These are phyloP conservation scores for Tuber umbilicatum DNA, from an alignment of 495 filamentous ascomycete genomes.

Conservation along the genomic window DNA sequence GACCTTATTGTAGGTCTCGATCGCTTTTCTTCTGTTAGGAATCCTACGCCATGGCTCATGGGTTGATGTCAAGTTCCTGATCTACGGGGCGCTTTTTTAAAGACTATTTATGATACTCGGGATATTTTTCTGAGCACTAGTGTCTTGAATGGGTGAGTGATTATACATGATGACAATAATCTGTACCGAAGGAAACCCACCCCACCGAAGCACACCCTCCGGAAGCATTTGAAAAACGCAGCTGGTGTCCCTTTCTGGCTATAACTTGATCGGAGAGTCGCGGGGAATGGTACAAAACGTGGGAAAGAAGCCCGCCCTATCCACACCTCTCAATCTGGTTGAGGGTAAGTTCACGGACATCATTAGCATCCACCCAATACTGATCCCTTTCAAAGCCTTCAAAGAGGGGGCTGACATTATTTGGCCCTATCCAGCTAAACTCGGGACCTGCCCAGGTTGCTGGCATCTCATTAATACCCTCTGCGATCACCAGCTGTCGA, in stretches of 20 bases:
- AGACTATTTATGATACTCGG: too few species aligned
- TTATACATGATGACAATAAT: not conserved
- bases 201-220: not conserved
- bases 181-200: not conserved
- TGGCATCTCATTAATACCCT: too few species aligned
- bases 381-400: too few species aligned
- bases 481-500: too few species aligned
- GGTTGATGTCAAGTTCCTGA: not conserved
- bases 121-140: not conserved
- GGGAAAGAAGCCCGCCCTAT: not conserved
- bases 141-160: not conserved
- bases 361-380: too few species aligned
- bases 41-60: not conserved
- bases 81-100: not conserved
- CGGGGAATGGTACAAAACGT: not conserved
- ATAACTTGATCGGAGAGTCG: not conserved
- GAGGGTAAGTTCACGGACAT: too few species aligned
- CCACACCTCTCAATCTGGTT: not conserved
- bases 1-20: not conserved
- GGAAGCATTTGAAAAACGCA: not conserved
- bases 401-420: too few species aligned
- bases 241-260: too few species aligned
- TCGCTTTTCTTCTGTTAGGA: not conserved
- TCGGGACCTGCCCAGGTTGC: too few species aligned
- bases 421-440: too few species aligned